phyloP scores from a whole-genome alignment of 495 filamentous ascomycete species.

The Penicillium canescens region DNA sequence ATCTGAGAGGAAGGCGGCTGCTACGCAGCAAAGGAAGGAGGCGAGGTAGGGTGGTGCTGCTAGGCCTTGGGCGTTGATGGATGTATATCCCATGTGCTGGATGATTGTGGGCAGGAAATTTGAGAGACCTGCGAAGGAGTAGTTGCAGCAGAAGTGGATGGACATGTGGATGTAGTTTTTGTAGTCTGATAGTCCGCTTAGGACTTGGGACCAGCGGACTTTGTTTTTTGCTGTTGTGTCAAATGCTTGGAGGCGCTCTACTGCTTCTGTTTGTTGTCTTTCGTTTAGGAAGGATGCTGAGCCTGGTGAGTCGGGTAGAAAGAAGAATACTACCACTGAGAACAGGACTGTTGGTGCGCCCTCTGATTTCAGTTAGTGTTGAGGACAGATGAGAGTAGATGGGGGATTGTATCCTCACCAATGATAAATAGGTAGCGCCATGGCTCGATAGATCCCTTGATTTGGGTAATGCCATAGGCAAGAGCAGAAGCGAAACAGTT shows the following conservation, averaged over 20 bases:
- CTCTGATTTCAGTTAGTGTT: conserved; percentile 59
- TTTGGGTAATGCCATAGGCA: conserved; percentile 69
- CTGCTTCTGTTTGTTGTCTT: conserved; percentile 46
- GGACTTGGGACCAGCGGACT: conserved; percentile 21
- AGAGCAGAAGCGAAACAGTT: conserved; percentile 74
- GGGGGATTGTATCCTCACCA: conserved; percentile 12
- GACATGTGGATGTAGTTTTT: conserved; percentile 31
- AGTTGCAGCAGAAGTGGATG: conserved; percentile 33
- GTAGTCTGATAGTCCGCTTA: conserved; percentile 25
- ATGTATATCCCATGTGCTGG: conserved; percentile 64
- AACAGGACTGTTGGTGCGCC: conserved; percentile 67
- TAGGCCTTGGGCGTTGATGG: conserved; percentile 68
- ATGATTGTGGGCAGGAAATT: conserved; percentile 77
- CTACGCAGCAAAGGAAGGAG: conserved; percentile 62
- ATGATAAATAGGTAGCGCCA: conserved; percentile 34
- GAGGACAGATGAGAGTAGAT: no score
- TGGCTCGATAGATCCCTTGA: conserved; percentile 20
- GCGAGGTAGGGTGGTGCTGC: conserved; percentile 73
- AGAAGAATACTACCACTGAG: conserved; percentile 58
- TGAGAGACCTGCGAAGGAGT: conserved; percentile 47
- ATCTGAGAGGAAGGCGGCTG: conserved; percentile 64
- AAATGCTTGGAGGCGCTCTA: conserved; percentile 25
- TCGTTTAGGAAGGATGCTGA: conserved; percentile 64
- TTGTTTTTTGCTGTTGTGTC: conserved; percentile 24
- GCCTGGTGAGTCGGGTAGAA: conserved; percentile 65